These are phyloP conservation scores for Ustilago tritici DNA, from an alignment of 1,284 basidiomycete genomes.

Conservation along the genomic window DNA sequence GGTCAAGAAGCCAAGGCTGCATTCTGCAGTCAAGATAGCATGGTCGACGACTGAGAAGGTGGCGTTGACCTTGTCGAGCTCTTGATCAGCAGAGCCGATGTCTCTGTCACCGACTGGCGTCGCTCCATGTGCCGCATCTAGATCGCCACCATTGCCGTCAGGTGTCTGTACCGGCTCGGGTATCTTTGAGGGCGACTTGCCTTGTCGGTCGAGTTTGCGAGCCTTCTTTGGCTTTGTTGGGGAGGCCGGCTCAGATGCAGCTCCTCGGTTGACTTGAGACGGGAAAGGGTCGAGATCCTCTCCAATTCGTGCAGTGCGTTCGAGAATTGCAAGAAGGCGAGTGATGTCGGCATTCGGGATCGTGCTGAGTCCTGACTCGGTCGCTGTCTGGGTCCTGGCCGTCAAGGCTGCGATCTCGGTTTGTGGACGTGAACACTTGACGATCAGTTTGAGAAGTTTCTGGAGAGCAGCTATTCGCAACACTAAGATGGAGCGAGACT, in stretches of 20 bases:
- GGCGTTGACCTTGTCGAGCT: slow-evolving; percentile 67
- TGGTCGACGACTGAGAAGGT: slow-evolving; percentile 51
- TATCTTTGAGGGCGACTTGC: slow-evolving; percentile 33
- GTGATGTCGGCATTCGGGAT: slow-evolving; percentile 37
- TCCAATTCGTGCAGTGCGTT: slow-evolving; percentile 41
- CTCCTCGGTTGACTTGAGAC: slow-evolving; percentile 19
- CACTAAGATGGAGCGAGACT: slow-evolving; percentile 27
- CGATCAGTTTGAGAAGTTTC: slow-evolving; percentile 45
- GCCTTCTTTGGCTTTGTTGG: slow-evolving; percentile 37
- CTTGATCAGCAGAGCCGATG: slow-evolving; percentile 73
- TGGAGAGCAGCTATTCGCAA: slow-evolving; percentile 42
- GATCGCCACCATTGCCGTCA: background rate
- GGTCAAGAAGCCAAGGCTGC: slow-evolving; percentile 80
- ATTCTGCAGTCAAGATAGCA: slow-evolving; percentile 80
- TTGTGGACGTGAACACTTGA: slow-evolving; percentile 37
- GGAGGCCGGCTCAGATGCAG: slow-evolving; percentile 22
- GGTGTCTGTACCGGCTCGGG: slow-evolving; percentile 28
- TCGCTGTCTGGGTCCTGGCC: slow-evolving; percentile 19
- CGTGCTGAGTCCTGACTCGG: slow-evolving; percentile 18
- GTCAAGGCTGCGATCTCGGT: slow-evolving; percentile 26
- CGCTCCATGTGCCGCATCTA: background rate
- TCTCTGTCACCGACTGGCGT: slow-evolving; percentile 71
- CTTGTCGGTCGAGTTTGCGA: slow-evolving; percentile 15
- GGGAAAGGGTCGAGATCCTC: slow-evolving; percentile 52
- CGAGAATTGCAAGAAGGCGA: slow-evolving; percentile 50